phyloP scores from a whole-genome alignment of 139 green algal species.

The Chlamydomonas schloesseri region DNA sequence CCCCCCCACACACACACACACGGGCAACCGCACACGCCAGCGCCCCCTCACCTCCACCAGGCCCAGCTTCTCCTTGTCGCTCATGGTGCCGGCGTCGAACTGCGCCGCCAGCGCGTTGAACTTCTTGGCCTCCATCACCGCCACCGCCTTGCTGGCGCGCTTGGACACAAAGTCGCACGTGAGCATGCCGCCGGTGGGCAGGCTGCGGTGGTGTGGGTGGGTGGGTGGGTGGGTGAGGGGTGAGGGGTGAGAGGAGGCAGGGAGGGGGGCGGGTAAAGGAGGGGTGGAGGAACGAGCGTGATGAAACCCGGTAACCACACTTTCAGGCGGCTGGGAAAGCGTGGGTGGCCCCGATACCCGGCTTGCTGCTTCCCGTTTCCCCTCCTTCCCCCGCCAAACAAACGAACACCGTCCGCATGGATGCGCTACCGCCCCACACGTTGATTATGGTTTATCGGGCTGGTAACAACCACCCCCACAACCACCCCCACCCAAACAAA shows the following conservation, averaged over 20 bases:
- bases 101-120: constrained; percentile 58
- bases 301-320: background rate
- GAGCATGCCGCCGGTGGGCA: constrained; percentile 56
- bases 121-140: constrained; percentile 53
- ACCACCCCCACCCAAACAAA: too few species aligned
- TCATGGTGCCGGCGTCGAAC: constrained; percentile 53
- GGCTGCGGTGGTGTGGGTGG: constrained; percentile 6
- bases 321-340: too few species aligned
- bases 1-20: background rate
- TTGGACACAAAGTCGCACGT: constrained; percentile 51
- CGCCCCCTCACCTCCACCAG: constrained; percentile 61
- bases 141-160: constrained; percentile 34
- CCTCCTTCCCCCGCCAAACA: too few species aligned
- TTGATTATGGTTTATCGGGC: too few species aligned
- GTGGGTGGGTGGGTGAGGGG: background rate
- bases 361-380: too few species aligned
- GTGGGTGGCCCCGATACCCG: too few species aligned
- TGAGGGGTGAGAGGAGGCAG: background rate
- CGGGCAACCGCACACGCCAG: background rate
- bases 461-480: too few species aligned
- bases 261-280: background rate
- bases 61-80: constrained; percentile 68
- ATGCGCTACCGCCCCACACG: too few species aligned
- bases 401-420: too few species aligned
- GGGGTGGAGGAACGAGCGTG: background rate